These are phyloP conservation scores for Pseudocercospora cruenta DNA, from an alignment of 2,329 filamentous ascomycete species.

Conservation along the genomic window DNA sequence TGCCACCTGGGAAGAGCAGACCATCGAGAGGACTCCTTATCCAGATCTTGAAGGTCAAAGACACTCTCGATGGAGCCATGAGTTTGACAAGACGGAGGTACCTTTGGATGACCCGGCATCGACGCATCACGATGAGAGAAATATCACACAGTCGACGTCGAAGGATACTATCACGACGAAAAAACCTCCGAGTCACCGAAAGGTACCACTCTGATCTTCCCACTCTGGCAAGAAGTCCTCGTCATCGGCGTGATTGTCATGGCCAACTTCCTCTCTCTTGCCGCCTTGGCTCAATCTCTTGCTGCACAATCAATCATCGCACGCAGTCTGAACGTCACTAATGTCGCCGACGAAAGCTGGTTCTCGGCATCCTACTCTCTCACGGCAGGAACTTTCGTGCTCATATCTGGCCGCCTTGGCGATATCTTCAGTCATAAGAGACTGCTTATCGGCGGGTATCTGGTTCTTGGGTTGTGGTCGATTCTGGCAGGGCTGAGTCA, in stretches of 20 bases:
- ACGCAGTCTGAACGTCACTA: conserved; percentile 43
- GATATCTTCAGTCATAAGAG: conserved; percentile 49
- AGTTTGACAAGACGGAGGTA: background rate
- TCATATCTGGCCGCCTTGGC: conserved; percentile 48
- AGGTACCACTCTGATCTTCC: background rate
- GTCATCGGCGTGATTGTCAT: conserved; percentile 34
- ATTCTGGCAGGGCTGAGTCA: conserved; percentile 44
- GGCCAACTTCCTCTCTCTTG: conserved; percentile 36
- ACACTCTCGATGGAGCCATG: background rate
- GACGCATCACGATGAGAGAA: background rate
- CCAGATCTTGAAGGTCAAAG: background rate
- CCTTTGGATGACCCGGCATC: background rate
- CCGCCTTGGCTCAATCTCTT: conserved; percentile 37
- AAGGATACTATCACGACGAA: background rate
- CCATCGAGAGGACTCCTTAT: background rate
- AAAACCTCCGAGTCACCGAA: background rate
- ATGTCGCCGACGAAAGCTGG: conserved; percentile 49
- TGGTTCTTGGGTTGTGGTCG: conserved; percentile 47
- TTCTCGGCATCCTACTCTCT: conserved; percentile 48
- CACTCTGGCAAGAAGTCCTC: conserved; percentile 27
- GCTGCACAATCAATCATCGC: conserved; percentile 52
- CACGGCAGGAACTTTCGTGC: conserved; percentile 51
- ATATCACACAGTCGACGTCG: background rate
- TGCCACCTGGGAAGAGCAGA: background rate
- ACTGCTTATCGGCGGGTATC: conserved; percentile 46